Evolutionary conservation across 306 rosid genomes (phyloP).

Genomic region (Trichosanthes cucumerina): DNA sequence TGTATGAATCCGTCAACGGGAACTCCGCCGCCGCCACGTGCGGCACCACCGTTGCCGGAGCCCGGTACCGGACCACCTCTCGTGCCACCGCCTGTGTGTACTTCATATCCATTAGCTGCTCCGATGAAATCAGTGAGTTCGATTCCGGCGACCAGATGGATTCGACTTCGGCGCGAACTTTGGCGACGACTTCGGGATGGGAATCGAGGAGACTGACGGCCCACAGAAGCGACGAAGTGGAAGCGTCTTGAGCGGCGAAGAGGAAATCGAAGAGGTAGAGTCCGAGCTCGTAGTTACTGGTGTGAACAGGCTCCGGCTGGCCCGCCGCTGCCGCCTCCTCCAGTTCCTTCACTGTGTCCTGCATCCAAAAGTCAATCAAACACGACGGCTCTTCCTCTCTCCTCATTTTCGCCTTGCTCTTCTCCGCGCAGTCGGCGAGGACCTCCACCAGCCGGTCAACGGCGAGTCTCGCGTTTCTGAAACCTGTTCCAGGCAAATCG

Average conservation of each 20-base stretch:
- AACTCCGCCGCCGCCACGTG: slow-evolving; percentile 56
- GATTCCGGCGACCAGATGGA: slow-evolving; percentile 59
- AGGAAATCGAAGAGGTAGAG: slow-evolving; percentile 74
- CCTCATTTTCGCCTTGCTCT: slow-evolving; percentile 45
- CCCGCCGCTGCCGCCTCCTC: slow-evolving; percentile 16
- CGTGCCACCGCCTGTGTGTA: slow-evolving; percentile 91
- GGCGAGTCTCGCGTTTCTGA: slow-evolving; percentile 73
- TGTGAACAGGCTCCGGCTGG: slow-evolving; percentile 14
- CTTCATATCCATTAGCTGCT: slow-evolving; percentile 46
- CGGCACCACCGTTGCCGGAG: slow-evolving; percentile 81
- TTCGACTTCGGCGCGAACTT: slow-evolving; percentile 45
- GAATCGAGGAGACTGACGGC: slow-evolving; percentile 66
- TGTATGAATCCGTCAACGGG: slow-evolving; percentile 46
- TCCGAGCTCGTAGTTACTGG: slow-evolving; percentile 43
- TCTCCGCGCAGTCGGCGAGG: slow-evolving; percentile 30
- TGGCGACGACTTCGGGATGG: slow-evolving; percentile 46
- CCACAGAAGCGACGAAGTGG: slow-evolving; percentile 86
- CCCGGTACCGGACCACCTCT: slow-evolving; percentile 62
- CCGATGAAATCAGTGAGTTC: slow-evolving; percentile 36
- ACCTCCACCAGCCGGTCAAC: slow-evolving; percentile 40
- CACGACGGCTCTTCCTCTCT: slow-evolving; percentile 49
- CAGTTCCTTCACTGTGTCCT: slow-evolving; percentile 41
- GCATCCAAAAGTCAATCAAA: slow-evolving; percentile 82
- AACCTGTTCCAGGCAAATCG: slow-evolving; percentile 67
- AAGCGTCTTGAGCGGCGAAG: slow-evolving; percentile 83